phyloP scores from a whole-genome alignment of 371 early-diverging fungal species.

The Apophysomyces variabilis region DNA sequence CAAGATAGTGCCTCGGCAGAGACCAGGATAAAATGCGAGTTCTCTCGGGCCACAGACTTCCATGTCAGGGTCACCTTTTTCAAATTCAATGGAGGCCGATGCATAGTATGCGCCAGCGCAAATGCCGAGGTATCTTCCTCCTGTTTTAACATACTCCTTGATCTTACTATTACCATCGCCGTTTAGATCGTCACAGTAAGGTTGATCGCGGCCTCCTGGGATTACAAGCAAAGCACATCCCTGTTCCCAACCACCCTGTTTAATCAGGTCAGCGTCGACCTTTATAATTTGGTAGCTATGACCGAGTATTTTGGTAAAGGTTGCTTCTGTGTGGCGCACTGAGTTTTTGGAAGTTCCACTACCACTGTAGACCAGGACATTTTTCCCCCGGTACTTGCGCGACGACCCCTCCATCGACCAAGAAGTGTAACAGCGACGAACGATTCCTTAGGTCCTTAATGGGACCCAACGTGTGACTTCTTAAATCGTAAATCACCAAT shows the following conservation, averaged over 20 bases:
- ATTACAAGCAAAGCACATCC: conserved; percentile 81
- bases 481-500: no score
- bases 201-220: conserved; percentile 89
- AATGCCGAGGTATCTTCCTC: conserved; percentile 90
- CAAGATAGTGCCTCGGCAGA: conserved; percentile 73
- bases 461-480: no score
- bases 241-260: conserved; percentile 78
- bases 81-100: conserved; percentile 74
- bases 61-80: conserved; percentile 57
- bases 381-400: no score
- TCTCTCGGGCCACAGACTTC: conserved; percentile 76
- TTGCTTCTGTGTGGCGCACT: conserved; percentile 63
- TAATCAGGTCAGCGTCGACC: conserved; percentile 65
- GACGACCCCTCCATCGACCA: no score
- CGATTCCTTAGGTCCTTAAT: no score
- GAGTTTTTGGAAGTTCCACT: conserved; percentile 72
- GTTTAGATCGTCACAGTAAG: conserved; percentile 72
- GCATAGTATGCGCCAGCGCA: conserved; percentile 95
- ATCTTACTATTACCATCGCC: conserved; percentile 66
- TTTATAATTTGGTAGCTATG: conserved; percentile 82
- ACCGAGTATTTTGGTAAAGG: conserved; percentile 70
- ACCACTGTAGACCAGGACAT: conserved; percentile 84
- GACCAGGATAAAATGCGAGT: conserved; percentile 72
- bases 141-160: conserved; percentile 67
- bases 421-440: no score